Evolutionary conservation across 352 stramenopile genomes (phyloP).

Genomic region (Phytophthora niederhauseri): DNA sequence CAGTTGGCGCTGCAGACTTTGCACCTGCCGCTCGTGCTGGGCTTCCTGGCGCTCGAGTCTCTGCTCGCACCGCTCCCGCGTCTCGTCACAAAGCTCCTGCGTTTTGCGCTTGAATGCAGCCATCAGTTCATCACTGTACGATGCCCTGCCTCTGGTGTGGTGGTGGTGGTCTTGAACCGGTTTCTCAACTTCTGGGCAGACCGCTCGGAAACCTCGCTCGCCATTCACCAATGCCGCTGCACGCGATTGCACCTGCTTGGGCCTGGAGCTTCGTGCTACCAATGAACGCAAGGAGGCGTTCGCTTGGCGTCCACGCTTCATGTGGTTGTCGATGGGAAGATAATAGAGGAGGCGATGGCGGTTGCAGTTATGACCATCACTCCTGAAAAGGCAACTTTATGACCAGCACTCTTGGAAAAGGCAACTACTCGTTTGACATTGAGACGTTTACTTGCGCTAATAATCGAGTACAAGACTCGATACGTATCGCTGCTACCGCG

Average conservation of each 20-base stretch:
- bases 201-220: conserved; percentile 1
- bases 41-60: conserved; percentile 49
- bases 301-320: neutral
- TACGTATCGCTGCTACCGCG: conserved; percentile 12
- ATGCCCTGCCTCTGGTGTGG: conserved; percentile 1
- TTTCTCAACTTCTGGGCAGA: neutral
- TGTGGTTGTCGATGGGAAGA: neutral
- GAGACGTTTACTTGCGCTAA: neutral
- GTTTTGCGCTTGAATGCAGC: conserved; percentile 47
- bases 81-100: conserved; percentile 61
- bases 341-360: conserved; percentile 1
- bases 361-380: conserved; percentile 31
- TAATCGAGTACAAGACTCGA: neutral
- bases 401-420: neutral
- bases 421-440: conserved; percentile 16
- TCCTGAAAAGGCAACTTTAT: conserved; percentile 9
- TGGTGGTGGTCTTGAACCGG: conserved; percentile 3
- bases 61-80: conserved; percentile 57
- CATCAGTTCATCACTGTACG: conserved; percentile 24
- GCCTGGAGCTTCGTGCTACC: neutral
- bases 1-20: conserved; percentile 44
- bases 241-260: conserved; percentile 9
- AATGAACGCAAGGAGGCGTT: neutral
- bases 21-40: conserved; percentile 50
- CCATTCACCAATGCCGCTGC: conserved; percentile 5